Base-by-base conservation (phyloP, 805 yeast genomes). In the Saitoella complicata region DNA sequence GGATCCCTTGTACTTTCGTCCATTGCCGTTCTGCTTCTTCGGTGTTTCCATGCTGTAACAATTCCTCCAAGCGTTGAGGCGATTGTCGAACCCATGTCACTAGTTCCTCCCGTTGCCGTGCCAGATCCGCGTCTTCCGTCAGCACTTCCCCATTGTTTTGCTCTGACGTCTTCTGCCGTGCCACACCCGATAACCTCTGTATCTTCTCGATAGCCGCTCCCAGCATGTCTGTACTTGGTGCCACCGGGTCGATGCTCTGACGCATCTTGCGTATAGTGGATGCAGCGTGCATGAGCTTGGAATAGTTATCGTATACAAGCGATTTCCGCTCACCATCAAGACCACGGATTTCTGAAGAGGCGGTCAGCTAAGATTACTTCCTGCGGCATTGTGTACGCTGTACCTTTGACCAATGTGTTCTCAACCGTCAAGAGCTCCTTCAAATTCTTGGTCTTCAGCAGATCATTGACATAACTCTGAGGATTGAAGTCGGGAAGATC, bases 251-350 rank as follows among this genome's bases (percentile, higher is more conserved):
- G 47, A 49, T 49, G 38, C 37, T 49, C 1, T 49, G 47, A 4
- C 53, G 39, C 53, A 49, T 49, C 35, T 38, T 32, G 41, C 45
- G 43, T 7, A 49, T 49, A 21, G 52, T 51, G 42, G 53, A 54
- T 3, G 54, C 45, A 5, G 56, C 57, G 13, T 52, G 36, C 37
- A 53, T 53, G 40, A 53, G 45, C 39, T 53, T 53, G 12, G 41
- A 38, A 40, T 54, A 54, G 41, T 54, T 54, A 35, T 54, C 53
- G 40, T 54, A 54, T 2, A 54, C 57, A 39, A 54, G 43, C 10
- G 57, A 54, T 35, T 54, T 54, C 10, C 52, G 53, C 39, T 54
- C 57, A 30, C 56, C 54, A 6, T 54, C 56, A 32, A 54, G 42
- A 8, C 53, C 45, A 30, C 49, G 42, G 30, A 53, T 46, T 36